phyloP scores from a whole-genome alignment of 371 early-diverging fungal species.

The Umbelopsis sp. region DNA sequence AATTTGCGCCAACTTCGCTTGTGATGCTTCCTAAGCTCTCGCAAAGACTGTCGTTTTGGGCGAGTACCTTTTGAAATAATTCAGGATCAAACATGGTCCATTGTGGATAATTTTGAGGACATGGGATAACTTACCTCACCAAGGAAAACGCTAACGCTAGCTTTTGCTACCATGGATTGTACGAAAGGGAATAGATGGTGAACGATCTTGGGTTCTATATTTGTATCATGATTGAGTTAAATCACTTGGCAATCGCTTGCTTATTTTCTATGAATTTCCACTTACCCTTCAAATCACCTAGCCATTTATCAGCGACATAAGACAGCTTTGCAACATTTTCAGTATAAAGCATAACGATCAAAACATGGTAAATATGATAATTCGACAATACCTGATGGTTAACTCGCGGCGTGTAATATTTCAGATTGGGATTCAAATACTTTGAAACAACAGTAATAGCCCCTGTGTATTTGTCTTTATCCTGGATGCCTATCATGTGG shows the following conservation, averaged over 20 bases:
- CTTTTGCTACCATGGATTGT: slow-evolving; percentile 22
- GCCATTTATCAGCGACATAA: not conserved
- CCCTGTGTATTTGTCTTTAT: not conserved
- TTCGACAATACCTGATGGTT: slow-evolving; percentile 24
- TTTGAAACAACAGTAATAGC: slow-evolving; percentile 20
- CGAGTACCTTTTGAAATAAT: not conserved
- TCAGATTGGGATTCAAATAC: slow-evolving; percentile 36
- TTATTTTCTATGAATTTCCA: too few relatives aligned
- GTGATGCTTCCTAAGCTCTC: slow-evolving; percentile 22
- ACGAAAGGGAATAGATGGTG: slow-evolving; percentile 23
- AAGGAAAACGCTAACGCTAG: slow-evolving; percentile 28
- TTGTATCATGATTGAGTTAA: not conserved
- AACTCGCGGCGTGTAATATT: slow-evolving; percentile 25
- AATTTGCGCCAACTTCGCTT: slow-evolving; percentile 23
- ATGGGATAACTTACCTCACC: slow-evolving; percentile 16
- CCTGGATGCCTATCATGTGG: slow-evolving; percentile 6
- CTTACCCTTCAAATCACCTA: slow-evolving; percentile 12
- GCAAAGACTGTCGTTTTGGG: slow-evolving; percentile 19
- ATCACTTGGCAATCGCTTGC: too few relatives aligned
- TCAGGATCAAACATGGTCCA: not conserved
- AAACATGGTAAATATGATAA: too few relatives aligned
- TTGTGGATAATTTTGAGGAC: not conserved
- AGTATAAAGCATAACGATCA: not conserved
- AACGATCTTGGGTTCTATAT: slow-evolving; percentile 6
- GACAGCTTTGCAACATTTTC: not conserved